These are phyloP conservation scores for Leishmania mexicana DNA, from an alignment of 208 protist genomes.

Conservation along the genomic window DNA sequence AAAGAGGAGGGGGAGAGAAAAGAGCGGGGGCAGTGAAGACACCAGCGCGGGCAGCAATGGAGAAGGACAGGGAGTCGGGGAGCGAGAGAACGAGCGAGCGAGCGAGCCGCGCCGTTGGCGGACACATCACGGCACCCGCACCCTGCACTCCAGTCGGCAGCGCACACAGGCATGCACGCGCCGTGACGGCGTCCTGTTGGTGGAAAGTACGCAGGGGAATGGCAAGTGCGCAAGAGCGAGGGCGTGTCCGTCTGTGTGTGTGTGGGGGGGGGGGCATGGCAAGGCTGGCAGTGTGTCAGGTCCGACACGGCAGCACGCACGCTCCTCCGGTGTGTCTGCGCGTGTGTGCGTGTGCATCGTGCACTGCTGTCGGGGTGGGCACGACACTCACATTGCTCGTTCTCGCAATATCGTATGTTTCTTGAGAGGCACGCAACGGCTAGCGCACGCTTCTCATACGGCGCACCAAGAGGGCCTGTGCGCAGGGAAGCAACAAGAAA, in stretches of 20 bases:
- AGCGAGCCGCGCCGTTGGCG: background rate
- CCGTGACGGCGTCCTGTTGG: background rate
- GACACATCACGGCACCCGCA: background rate
- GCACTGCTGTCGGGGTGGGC: background rate
- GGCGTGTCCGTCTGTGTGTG: background rate
- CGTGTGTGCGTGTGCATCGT: background rate
- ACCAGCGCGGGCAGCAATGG: background rate
- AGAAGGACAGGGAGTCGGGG: background rate
- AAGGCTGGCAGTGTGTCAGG: background rate
- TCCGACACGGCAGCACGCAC: background rate
- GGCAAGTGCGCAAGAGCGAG: background rate
- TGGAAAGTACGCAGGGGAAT: background rate
- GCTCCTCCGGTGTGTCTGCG: background rate
- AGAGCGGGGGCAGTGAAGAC: background rate
- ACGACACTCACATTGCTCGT: background rate
- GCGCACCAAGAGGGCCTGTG: background rate
- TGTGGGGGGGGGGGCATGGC: background rate
- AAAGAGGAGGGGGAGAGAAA: slow-evolving; percentile 3
- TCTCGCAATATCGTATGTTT: background rate
- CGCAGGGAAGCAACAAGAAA: background rate
- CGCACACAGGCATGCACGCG: background rate
- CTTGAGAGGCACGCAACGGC: background rate
- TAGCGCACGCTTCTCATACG: background rate
- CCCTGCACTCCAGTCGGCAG: background rate
- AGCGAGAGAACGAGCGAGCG: background rate